A percentile compares a stretch with the other conserved stretches of the same genome.
These are phyloP conservation scores for Phytopythium boreale DNA, from an alignment of 352 stramenopile species.

Conservation along the genomic window DNA sequence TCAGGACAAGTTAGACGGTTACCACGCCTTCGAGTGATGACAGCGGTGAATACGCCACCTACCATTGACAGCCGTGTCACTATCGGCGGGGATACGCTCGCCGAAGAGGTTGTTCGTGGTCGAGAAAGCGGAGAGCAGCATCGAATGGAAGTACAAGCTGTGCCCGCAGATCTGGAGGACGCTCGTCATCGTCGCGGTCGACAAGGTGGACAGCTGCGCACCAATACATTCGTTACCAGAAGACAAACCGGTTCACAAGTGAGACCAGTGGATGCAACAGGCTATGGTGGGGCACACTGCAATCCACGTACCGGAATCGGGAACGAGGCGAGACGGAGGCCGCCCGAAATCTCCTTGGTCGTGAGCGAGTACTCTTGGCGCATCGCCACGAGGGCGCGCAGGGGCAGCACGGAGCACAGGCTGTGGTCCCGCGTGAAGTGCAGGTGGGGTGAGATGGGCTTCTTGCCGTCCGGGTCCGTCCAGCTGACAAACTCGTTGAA, in stretches of 20 bases:
- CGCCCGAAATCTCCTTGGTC: constrained; percentile 85
- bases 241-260: not conserved
- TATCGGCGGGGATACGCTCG: constrained; percentile 52
- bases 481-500: constrained; percentile 88
- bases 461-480: constrained; percentile 54
- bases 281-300: not conserved
- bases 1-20: not conserved
- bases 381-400: constrained; percentile 49
- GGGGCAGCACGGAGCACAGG: constrained; percentile 63
- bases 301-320: constrained; percentile 58
- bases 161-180: constrained; percentile 81
- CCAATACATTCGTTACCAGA: constrained; percentile 4
- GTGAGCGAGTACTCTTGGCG: constrained; percentile 77
- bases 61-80: constrained; percentile 67
- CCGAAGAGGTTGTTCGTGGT: constrained; percentile 73
- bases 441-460: constrained; percentile 63
- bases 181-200: constrained; percentile 49
- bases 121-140: constrained; percentile 72
- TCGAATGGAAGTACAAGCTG: constrained; percentile 85
- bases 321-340: constrained; percentile 74
- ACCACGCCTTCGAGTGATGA: not conserved
- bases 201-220: constrained; percentile 54
- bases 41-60: not conserved
- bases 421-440: constrained; percentile 78
- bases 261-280: not conserved